phyloP scores from a whole-genome alignment of 2,329 filamentous ascomycete species.

The Beauveria sp. region DNA sequence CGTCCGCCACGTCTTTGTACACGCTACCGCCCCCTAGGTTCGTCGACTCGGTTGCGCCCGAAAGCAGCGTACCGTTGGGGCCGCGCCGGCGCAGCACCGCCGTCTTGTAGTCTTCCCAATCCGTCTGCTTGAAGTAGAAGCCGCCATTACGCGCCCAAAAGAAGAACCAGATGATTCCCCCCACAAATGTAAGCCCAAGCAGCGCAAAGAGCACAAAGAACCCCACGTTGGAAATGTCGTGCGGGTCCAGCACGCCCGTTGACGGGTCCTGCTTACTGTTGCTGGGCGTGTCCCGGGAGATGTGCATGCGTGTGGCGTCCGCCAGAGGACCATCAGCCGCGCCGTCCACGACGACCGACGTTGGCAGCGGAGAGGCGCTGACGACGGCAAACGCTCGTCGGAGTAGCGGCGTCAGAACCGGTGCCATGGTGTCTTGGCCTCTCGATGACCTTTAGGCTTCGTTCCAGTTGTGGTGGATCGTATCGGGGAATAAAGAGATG shows the following conservation, averaged over 20 bases:
- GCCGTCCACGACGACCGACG: neutral
- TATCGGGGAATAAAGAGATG: neutral
- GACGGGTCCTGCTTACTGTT: constrained; percentile 29
- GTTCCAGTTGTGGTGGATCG: neutral
- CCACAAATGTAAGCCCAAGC: constrained; percentile 68
- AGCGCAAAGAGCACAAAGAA: constrained; percentile 83
- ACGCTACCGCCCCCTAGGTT: constrained; percentile 82
- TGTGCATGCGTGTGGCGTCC: constrained; percentile 33
- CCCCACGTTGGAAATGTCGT: constrained; percentile 56
- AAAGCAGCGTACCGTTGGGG: constrained; percentile 79
- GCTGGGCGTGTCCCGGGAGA: constrained; percentile 31
- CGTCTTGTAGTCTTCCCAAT: constrained; percentile 98
- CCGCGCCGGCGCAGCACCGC: constrained; percentile 85
- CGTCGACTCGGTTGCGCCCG: constrained; percentile 74
- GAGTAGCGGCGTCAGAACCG: constrained; percentile 3
- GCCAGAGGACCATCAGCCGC: neutral
- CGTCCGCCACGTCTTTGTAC: constrained; percentile 61
- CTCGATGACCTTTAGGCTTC: neutral
- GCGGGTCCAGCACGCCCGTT: constrained; percentile 43
- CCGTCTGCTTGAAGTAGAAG: constrained; percentile 73
- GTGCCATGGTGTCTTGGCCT: neutral
- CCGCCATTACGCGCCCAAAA: constrained; percentile 97
- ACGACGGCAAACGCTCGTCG: constrained; percentile 5
- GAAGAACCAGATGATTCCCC: constrained; percentile 89
- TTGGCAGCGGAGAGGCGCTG: neutral